Evolutionary conservation across 2,329 filamentous ascomycete genomes (phyloP).

Genomic region (Ascochyta rabiei): DNA sequence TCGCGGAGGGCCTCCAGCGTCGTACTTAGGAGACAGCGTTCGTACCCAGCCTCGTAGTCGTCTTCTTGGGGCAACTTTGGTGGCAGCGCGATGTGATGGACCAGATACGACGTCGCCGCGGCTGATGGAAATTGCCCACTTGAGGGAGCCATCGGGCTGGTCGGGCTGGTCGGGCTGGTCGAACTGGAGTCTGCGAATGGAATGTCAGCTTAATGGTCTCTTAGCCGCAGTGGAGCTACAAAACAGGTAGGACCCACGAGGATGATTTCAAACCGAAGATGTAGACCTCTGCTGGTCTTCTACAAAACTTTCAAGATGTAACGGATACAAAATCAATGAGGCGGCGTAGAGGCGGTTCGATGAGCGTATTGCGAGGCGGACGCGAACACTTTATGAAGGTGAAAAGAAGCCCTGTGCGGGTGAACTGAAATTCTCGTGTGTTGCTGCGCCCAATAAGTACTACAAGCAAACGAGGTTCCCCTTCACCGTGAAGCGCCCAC

Average conservation of each 20-base stretch:
- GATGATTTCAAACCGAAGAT: no score
- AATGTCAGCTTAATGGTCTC: neutral
- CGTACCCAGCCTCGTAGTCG: constrained; percentile 27
- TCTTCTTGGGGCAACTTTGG: constrained; percentile 53
- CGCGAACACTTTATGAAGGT: neutral
- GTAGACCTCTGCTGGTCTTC: no score
- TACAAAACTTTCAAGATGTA: neutral
- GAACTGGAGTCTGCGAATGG: neutral
- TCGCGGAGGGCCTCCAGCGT: constrained; percentile 19
- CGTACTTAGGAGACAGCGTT: constrained; percentile 20
- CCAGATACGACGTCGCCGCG: constrained; percentile 14
- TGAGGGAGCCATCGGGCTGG: constrained; percentile 11
- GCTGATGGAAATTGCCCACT: neutral
- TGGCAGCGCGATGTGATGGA: constrained; percentile 57
- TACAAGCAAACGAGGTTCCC: constrained; percentile 1
- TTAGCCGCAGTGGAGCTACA: no score
- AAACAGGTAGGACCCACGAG: no score
- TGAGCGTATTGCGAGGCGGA: neutral
- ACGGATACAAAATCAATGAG: neutral
- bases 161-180: neutral
- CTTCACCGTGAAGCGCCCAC: constrained; percentile 1
- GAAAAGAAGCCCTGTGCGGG: neutral
- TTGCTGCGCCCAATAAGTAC: neutral
- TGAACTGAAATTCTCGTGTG: neutral
- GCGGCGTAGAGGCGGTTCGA: neutral